phyloP scores from a whole-genome alignment of 345 rosid species.

The Hibiscus tridactylites region DNA sequence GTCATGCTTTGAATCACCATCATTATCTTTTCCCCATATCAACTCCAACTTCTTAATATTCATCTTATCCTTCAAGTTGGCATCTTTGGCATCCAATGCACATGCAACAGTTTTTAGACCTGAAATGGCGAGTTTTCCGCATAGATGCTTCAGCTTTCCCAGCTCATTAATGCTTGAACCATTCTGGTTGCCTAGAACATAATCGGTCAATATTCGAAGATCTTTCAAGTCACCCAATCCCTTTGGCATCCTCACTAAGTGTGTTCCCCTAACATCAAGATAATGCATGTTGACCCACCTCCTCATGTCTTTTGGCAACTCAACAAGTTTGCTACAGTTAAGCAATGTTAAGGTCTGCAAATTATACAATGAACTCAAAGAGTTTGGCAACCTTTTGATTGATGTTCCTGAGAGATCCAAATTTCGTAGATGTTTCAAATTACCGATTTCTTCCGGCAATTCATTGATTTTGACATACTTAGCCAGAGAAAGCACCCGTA shows the following conservation, averaged over 20 bases:
- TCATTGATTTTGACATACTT: background rate
- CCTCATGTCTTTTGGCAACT: background rate
- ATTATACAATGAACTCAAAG: background rate
- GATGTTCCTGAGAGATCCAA: background rate
- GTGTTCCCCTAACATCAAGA: background rate
- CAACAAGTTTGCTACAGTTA: background rate
- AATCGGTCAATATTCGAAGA: background rate
- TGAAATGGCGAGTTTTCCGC: background rate
- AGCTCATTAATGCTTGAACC: background rate
- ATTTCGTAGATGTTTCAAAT: background rate
- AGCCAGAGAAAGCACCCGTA: background rate
- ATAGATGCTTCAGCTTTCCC: background rate
- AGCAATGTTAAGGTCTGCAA: background rate
- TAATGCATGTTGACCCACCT: background rate
- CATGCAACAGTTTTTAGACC: background rate
- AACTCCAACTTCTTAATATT: background rate
- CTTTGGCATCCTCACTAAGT: background rate
- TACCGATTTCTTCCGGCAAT: background rate
- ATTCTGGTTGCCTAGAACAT: background rate
- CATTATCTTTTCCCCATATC: background rate
- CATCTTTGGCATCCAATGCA: background rate
- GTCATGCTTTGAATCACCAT: background rate
- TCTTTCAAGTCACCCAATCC: background rate
- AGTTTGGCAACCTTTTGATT: background rate
- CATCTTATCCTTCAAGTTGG: background rate